Conservation (phyloP, 2,329 filamentous ascomycete genomes). For the Pseudocercospora fijiensis region DNA sequence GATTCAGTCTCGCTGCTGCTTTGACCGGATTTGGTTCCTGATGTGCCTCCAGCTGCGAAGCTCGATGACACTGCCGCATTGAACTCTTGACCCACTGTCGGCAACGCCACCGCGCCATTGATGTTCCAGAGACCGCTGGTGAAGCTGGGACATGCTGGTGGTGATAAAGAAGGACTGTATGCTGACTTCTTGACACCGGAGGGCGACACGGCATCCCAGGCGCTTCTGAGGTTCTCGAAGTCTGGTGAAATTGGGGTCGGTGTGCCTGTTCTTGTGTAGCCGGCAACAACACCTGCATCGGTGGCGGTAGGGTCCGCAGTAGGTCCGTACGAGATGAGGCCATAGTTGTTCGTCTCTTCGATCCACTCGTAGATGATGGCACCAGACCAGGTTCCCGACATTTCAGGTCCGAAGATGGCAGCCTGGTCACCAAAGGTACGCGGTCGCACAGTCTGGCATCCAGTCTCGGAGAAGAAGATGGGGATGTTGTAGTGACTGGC, state of each 20-base stretch:
- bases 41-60: constrained; percentile 10
- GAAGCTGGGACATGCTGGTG: constrained; percentile 68
- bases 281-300: constrained; percentile 55
- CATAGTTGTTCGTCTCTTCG: constrained; percentile 78
- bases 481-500: constrained; percentile 73
- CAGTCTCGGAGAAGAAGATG: constrained; percentile 87
- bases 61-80: constrained; percentile 12
- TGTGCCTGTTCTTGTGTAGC: constrained; percentile 68
- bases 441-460: constrained; percentile 67
- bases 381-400: constrained; percentile 70
- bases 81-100: constrained; percentile 57
- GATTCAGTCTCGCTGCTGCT: neutral
- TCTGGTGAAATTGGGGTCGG: constrained; percentile 73
- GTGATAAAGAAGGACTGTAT: constrained; percentile 63
- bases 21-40: neutral
- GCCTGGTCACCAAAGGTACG: constrained; percentile 69
- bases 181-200: constrained; percentile 64
- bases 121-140: constrained; percentile 72
- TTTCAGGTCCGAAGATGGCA: constrained; percentile 71
- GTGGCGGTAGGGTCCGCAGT: constrained; percentile 50
- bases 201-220: constrained; percentile 72
- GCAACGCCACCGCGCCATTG: constrained; percentile 66
- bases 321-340: constrained; percentile 71
- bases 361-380: constrained; percentile 91
- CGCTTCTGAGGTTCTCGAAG: constrained; percentile 71